Conservation (phyloP, 345 rosid genomes). For the Eucalyptus tenuipes region DNA sequence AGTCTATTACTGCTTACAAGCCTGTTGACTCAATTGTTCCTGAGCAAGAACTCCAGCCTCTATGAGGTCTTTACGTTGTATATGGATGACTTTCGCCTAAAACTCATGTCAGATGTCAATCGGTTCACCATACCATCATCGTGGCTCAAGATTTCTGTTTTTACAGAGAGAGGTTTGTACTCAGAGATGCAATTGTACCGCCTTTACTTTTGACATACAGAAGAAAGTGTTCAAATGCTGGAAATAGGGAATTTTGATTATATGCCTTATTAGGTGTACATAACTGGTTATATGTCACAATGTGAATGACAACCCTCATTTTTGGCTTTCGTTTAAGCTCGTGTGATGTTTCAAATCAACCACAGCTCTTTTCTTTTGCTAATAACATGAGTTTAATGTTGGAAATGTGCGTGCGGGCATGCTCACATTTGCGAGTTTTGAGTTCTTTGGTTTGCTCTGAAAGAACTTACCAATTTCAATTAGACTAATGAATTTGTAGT, state of each 20-base stretch:
- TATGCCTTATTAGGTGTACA: background rate
- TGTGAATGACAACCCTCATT: background rate
- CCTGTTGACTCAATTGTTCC: slow-evolving; percentile 34
- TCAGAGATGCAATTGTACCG: background rate
- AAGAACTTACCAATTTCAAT: background rate
- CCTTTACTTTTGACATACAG: background rate
- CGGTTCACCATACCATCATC: background rate
- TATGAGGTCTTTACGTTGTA: background rate
- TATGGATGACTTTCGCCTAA: background rate
- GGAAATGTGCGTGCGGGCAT: background rate
- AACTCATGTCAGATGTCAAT: background rate
- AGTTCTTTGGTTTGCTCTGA: background rate
- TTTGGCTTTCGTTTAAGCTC: background rate
- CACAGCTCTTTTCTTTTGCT: background rate
- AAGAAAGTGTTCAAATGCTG: background rate
- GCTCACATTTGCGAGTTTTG: background rate
- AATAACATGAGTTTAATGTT: background rate
- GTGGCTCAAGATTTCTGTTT: background rate
- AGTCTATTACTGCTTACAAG: slow-evolving; percentile 27
- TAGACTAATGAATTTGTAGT: background rate
- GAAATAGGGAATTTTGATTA: background rate
- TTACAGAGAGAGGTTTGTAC: background rate
- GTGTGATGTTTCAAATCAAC: background rate
- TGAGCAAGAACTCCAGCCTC: slow-evolving; percentile 59
- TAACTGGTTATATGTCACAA: background rate